Evolutionary conservation across 2,329 filamentous ascomycete species (phyloP), one percentile per base, ranked within the genome.

Genomic region (Volutella citrinella): DNA sequence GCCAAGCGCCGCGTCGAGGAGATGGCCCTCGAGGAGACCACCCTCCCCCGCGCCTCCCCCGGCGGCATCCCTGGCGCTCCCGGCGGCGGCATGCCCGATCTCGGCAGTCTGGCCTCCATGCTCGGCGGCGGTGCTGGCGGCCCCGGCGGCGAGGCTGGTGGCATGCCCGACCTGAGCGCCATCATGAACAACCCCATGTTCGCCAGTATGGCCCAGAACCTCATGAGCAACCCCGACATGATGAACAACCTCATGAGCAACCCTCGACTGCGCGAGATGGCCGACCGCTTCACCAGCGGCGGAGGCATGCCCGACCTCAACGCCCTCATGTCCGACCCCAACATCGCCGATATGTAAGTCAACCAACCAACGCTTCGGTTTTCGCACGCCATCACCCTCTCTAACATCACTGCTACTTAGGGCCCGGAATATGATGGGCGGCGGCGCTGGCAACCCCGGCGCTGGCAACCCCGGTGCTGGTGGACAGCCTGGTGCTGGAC

Each of bases 111-210:
- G 27, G 84, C 84, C 5, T 74, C 81, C 54, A 84, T 90, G 82
- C 72, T 90, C 47, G 72, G 64, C 13, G 81, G 80, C 25, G 72
- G 66, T 13, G 78, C 72, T 13, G 78, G 66, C 24, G 72, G 65
- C 13, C 77, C 72, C 17, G 78, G 66, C 9, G 82, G 77, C 6
- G 82, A 76, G 14, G 80, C 70, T 7, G 84, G 84, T 32, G 87
- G 87, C 34, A 93, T 95, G 85, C 89, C 90, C 10, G 91, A 97
- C 61, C 71, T 98, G 16, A 68, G 79, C 45, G 78, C 79, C 45
- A 82, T 98, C 61, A 95, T 97, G 89, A 89, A 73, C 72, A 98
- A 97, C 70, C 93, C 93, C 36, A 97, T 97, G 93, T 95, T 98
- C 68, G 80, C 89, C 31, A 86, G 78, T 68, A 96, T 97, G 89